phyloP scores from a whole-genome alignment of 371 early-diverging fungal genomes.

The Rhizopus stolonifer region DNA sequence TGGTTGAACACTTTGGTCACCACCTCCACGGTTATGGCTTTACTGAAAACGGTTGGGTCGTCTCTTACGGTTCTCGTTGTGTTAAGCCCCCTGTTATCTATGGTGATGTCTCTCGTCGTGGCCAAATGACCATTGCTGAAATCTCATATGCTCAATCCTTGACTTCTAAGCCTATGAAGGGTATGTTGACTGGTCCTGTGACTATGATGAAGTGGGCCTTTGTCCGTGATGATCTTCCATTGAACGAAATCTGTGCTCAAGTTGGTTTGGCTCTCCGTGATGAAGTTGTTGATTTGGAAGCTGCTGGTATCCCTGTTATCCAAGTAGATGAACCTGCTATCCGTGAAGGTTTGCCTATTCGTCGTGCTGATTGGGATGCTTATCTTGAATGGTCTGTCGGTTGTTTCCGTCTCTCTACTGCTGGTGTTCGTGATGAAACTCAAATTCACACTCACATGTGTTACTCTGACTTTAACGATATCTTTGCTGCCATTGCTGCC shows the following conservation, averaged over 20 bases:
- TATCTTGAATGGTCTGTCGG: slow-evolving; percentile 96
- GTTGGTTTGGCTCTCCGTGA: slow-evolving; percentile 95
- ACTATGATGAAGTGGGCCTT: slow-evolving; percentile 97
- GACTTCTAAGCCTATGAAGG: slow-evolving; percentile 92
- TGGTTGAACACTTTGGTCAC: slow-evolving; percentile 95
- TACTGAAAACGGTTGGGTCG: slow-evolving; percentile 95
- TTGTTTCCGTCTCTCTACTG: slow-evolving; percentile 88
- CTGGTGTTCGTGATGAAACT: slow-evolving; percentile 84
- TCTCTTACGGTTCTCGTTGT: slow-evolving; percentile 95
- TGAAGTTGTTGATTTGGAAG: slow-evolving; percentile 92
- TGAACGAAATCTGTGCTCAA: slow-evolving; percentile 82
- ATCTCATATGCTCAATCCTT: slow-evolving; percentile 84
- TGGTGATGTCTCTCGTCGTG: slow-evolving; percentile 90
- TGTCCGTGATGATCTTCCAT: slow-evolving; percentile 94
- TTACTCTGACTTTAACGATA: slow-evolving; percentile 98
- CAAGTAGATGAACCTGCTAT: slow-evolving; percentile 99
- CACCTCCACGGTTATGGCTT: slow-evolving; percentile 87
- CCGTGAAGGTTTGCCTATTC: slow-evolving; percentile 96
- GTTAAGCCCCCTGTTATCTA: slow-evolving; percentile 90
- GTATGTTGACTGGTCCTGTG: slow-evolving; percentile 94
- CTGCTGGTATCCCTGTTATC: slow-evolving; percentile 89
- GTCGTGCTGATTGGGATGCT: slow-evolving; percentile 80
- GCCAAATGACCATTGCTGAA: slow-evolving; percentile 89
- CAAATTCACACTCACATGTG: slow-evolving; percentile 98
- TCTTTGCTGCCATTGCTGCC: slow-evolving; percentile 87